A percentile compares a stretch with the other conserved stretches of the same genome.
phyloP scores from a whole-genome alignment of 2,329 filamentous ascomycete species.

The Xylaria digitata region DNA sequence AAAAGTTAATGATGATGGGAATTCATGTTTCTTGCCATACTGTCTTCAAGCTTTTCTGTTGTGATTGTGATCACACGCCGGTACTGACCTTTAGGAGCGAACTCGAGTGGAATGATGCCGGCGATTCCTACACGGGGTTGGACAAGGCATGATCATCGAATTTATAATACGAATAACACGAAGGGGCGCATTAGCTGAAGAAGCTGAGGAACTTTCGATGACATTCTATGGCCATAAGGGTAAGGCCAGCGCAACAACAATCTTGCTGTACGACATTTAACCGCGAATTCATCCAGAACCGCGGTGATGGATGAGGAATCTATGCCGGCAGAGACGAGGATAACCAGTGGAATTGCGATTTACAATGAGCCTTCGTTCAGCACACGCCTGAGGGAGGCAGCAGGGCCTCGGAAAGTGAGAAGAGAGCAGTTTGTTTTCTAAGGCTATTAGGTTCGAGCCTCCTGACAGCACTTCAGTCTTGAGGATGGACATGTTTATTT shows the following conservation, averaged over 20 bases:
- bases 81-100: conserved; percentile 1
- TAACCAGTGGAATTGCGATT: background rate
- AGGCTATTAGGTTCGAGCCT: background rate
- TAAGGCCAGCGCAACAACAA: too few species aligned
- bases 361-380: background rate
- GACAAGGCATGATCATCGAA: background rate
- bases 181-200: too few species aligned
- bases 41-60: background rate
- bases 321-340: too few species aligned
- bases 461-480: background rate
- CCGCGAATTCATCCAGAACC: too few species aligned
- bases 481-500: background rate
- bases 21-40: background rate
- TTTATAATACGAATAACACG: background rate
- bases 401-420: background rate
- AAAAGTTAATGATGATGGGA: conserved; percentile 41
- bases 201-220: background rate
- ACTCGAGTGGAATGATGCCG: background rate
- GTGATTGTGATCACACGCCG: background rate
- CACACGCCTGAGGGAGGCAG: background rate
- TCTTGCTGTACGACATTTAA: too few species aligned
- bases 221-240: background rate
- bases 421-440: background rate
- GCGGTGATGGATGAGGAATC: background rate
- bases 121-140: background rate